These are phyloP conservation scores for Rhododendron simsii DNA, from an alignment of 148 eudicot species.

Conservation along the genomic window DNA sequence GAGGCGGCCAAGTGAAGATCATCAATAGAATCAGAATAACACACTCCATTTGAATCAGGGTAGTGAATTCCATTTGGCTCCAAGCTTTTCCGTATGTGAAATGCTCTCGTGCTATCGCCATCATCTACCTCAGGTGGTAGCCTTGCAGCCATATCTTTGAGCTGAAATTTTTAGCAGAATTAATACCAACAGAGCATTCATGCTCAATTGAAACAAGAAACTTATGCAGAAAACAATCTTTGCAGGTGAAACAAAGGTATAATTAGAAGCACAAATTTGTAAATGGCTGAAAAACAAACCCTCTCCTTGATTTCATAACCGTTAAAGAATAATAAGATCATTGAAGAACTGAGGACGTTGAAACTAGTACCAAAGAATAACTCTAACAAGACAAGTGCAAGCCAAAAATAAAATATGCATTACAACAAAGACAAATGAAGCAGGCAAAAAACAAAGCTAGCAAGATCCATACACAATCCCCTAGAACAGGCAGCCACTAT, in stretches of 20 bases:
- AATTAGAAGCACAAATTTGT: not conserved
- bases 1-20: conserved; percentile 28
- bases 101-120: conserved; percentile 37
- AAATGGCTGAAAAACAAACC: not conserved
- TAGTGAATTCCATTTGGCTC: conserved; percentile 57
- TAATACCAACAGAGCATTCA: not conserved
- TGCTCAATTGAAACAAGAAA: not conserved
- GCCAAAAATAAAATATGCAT: not conserved
- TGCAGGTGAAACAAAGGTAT: not conserved
- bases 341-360: not conserved
- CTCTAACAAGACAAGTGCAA: not conserved
- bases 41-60: conserved; percentile 46
- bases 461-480: not conserved
- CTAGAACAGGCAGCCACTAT: not conserved
- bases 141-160: conserved; percentile 92
- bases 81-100: conserved; percentile 48
- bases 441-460: not conserved
- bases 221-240: not conserved
- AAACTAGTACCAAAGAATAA: not conserved
- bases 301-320: not conserved
- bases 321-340: not conserved
- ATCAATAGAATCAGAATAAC: conserved; percentile 25
- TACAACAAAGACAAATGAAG: not conserved
- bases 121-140: conserved; percentile 83
- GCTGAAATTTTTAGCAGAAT: conserved; percentile 32